Conservation (phyloP, 495 filamentous ascomycete species). For the Annulohypoxylon stygium region DNA sequence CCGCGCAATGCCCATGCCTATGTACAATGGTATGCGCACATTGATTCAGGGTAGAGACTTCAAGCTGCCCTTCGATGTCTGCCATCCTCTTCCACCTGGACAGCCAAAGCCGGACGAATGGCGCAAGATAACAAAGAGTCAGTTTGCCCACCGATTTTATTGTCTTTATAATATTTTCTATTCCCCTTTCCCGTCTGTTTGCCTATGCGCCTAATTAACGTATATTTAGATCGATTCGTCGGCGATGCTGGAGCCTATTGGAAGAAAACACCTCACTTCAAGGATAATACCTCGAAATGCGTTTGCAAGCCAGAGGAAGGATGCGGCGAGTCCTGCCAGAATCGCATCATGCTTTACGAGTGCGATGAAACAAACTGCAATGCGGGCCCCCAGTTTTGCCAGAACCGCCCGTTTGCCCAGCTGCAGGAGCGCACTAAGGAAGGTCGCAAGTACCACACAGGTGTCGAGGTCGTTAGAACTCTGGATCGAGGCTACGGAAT, state of each 20-base stretch:
- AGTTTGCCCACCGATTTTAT: conserved; percentile 51
- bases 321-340: conserved; percentile 91
- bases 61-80: conserved; percentile 89
- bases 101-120: conserved; percentile 93
- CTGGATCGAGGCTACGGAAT: conserved; percentile 90
- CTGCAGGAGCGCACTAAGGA: conserved; percentile 80
- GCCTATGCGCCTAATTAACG: conserved; percentile 21
- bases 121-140: conserved; percentile 90
- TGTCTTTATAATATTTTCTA: background rate
- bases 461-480: conserved; percentile 95
- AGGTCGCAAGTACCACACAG: conserved; percentile 86
- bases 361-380: conserved; percentile 92
- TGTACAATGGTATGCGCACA: conserved; percentile 63
- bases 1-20: conserved; percentile 59
- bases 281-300: conserved; percentile 80
- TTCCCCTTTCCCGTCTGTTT: background rate
- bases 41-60: conserved; percentile 80
- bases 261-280: conserved; percentile 80
- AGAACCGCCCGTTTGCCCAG: conserved; percentile 87
- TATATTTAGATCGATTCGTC: conserved; percentile 81
- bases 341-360: conserved; percentile 96
- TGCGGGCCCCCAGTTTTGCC: conserved; percentile 75
- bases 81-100: conserved; percentile 83
- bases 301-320: conserved; percentile 81
- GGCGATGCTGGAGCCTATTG: conserved; percentile 88